Conservation (phyloP, 805 yeast species). For the Maudiozyma saulgeensis region DNA sequence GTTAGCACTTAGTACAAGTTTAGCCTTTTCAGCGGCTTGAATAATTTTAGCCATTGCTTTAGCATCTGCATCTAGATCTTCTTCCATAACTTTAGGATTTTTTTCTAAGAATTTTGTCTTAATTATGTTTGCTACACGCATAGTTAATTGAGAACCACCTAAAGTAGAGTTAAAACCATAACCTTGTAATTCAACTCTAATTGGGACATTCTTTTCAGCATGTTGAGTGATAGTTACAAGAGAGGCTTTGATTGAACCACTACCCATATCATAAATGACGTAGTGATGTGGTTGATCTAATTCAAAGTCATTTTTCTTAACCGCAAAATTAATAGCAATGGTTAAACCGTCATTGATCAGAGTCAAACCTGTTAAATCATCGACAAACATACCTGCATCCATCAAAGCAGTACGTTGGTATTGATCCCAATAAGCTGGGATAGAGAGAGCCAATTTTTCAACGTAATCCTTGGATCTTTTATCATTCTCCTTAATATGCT, state of each 20-base stretch:
- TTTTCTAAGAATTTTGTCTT: constrained; percentile 45
- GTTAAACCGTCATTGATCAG: constrained; percentile 90
- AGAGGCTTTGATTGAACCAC: constrained; percentile 83
- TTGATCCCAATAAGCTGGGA: constrained; percentile 62
- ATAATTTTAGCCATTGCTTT: constrained; percentile 59
- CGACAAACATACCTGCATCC: constrained; percentile 54
- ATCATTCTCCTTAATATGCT: constrained; percentile 44
- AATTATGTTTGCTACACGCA: constrained; percentile 51
- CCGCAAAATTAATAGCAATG: constrained; percentile 71
- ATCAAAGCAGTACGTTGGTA: constrained; percentile 59
- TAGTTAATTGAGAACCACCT: constrained; percentile 73
- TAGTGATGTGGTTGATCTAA: constrained; percentile 41
- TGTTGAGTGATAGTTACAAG: constrained; percentile 50
- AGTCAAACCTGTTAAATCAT: constrained; percentile 50
- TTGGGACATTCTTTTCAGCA: constrained; percentile 33
- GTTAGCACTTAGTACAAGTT: constrained; percentile 80
- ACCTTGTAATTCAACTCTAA: constrained; percentile 56
- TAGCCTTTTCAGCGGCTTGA: constrained; percentile 84
- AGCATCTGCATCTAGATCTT: constrained; percentile 37
- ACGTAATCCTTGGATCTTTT: constrained; percentile 39
- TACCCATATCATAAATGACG: constrained; percentile 82
- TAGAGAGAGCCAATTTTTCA: constrained; percentile 61
- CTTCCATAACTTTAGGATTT: constrained; percentile 31
- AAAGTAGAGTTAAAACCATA: constrained; percentile 56
- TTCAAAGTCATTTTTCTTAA: constrained; percentile 20